Percentiles rank a stretch among this genome's conserved stretches.
Conservation (phyloP, 2,329 filamentous ascomycete species). For the Tolypocladium ovalisporum region DNA sequence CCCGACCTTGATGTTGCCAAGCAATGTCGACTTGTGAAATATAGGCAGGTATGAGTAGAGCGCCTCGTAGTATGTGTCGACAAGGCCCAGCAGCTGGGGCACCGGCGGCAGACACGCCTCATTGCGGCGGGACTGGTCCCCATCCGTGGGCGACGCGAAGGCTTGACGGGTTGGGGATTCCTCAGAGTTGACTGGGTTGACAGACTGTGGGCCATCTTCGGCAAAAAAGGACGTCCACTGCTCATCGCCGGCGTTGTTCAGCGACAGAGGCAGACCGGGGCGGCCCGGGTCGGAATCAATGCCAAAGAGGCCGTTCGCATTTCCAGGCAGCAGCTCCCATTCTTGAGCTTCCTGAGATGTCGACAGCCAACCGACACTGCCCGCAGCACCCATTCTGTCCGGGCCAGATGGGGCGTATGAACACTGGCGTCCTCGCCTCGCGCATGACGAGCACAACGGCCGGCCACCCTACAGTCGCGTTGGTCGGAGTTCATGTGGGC, state of each 20-base stretch:
- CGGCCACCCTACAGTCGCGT: constrained; percentile 1
- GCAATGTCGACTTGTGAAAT: constrained; percentile 6
- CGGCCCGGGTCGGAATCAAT: background rate
- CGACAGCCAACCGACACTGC: background rate
- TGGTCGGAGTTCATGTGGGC: constrained; percentile 8
- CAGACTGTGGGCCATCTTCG: background rate
- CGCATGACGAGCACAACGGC: constrained; percentile 1
- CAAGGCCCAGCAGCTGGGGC: constrained; percentile 6
- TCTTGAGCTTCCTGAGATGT: background rate
- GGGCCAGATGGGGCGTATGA: background rate
- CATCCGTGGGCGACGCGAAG: background rate
- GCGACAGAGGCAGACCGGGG: background rate
- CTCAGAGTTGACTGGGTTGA: too few species aligned
- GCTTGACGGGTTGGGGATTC: background rate
- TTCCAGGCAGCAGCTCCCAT: background rate
- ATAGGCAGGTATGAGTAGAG: constrained; percentile 11
- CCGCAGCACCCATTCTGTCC: background rate
- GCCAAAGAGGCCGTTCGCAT: background rate
- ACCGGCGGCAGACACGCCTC: constrained; percentile 2
- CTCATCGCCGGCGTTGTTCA: background rate
- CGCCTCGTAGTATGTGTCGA: constrained; percentile 12
- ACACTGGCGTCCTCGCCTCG: background rate
- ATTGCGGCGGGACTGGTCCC: background rate
- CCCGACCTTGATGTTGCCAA: background rate
- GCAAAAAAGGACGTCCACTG: background rate